These are phyloP conservation scores for Quercus aquifolioides DNA, from an alignment of 306 rosid genomes.

Conservation along the genomic window DNA sequence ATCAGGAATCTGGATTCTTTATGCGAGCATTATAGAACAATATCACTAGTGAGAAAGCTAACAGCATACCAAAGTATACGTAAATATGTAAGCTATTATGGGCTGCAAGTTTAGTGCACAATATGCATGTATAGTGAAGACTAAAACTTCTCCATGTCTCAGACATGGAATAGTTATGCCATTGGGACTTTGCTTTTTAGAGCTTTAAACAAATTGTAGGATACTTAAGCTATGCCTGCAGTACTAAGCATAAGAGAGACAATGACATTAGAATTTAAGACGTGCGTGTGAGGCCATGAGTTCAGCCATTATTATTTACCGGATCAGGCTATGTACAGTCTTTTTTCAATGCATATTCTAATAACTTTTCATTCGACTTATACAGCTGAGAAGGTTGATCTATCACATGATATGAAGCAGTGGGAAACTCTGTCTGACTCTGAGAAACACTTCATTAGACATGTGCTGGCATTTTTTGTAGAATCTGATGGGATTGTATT, in stretches of 20 bases:
- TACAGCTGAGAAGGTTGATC: conserved; percentile 93
- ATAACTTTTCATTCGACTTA: conserved; percentile 25
- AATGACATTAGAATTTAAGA: background rate
- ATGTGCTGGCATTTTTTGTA: conserved; percentile 82
- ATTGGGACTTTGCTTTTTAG: background rate
- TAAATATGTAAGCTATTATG: background rate
- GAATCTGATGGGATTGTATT: conserved; percentile 92
- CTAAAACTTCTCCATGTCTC: background rate
- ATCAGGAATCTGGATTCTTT: background rate
- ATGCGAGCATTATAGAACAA: background rate
- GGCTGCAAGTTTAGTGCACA: background rate
- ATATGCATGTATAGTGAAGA: background rate
- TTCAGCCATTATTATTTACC: background rate
- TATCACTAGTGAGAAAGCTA: background rate
- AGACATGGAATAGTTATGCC: background rate
- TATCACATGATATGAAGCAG: conserved; percentile 65
- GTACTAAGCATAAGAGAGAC: background rate
- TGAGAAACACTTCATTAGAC: conserved; percentile 78
- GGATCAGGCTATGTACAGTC: background rate
- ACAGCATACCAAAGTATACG: background rate
- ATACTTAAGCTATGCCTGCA: background rate
- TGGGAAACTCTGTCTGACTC: conserved; percentile 68
- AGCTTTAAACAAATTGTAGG: background rate
- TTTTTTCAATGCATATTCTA: conserved; percentile 1
- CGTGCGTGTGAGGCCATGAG: background rate